phyloP scores from a whole-genome alignment of 2,329 filamentous ascomycete genomes.

The Fusarium secorum region DNA sequence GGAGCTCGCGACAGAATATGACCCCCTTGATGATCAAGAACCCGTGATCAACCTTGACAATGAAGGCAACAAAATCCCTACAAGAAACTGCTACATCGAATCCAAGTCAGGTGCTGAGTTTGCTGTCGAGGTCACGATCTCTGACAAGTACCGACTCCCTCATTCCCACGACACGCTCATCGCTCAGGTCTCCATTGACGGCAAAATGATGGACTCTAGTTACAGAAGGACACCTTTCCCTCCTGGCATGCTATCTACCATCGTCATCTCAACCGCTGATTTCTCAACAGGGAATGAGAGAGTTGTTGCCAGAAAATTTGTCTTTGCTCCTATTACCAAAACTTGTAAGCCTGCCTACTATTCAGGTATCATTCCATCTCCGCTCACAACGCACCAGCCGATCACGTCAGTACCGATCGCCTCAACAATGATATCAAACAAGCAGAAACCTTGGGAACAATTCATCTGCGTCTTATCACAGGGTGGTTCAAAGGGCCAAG shows the following conservation, averaged over 20 bases:
- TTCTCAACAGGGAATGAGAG: neutral
- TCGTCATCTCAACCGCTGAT: neutral
- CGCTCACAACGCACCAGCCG: neutral
- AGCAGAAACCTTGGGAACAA: conserved; percentile 18
- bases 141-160: neutral
- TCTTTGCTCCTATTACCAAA: conserved; percentile 22
- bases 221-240: neutral
- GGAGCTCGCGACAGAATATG: conserved; percentile 35
- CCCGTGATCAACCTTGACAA: accelerated
- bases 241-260: neutral
- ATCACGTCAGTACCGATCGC: neutral
- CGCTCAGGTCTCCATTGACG: conserved; percentile 17
- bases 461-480: neutral
- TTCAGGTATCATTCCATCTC: accelerated
- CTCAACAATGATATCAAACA: neutral
- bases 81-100: conserved; percentile 37
- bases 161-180: accelerated
- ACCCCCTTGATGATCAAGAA: neutral
- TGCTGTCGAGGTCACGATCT: conserved; percentile 4
- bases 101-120: conserved; percentile 31
- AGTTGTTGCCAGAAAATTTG: neutral
- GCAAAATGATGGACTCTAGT: neutral
- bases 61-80: neutral
- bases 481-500: accelerated
- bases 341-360: neutral